A percentile compares a stretch with the other conserved stretches of the same genome.
phyloP scores from a whole-genome alignment of 805 yeast genomes.

The Groenewaldozyma salmanticensis region DNA sequence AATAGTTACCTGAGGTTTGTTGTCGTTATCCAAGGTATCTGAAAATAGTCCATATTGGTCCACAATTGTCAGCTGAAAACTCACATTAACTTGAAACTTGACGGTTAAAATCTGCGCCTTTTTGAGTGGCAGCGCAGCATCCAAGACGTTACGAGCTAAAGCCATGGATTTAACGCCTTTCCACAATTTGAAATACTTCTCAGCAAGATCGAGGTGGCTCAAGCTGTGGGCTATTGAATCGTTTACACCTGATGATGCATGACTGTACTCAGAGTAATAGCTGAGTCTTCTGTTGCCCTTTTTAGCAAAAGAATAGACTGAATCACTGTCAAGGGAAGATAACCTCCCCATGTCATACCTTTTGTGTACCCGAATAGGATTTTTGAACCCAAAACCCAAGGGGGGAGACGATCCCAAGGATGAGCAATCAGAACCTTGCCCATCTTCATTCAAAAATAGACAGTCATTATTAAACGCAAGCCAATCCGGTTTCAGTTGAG shows the following conservation, averaged over 20 bases:
- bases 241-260: too few relatives aligned
- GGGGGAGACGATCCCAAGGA: not conserved
- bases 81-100: not conserved
- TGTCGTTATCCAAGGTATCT: not conserved
- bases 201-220: too few relatives aligned
- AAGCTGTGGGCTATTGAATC: too few relatives aligned
- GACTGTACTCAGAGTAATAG: too few relatives aligned
- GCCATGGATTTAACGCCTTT: not conserved
- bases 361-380: too few relatives aligned
- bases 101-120: conserved; percentile 2
- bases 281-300: too few relatives aligned
- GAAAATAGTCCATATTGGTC: conserved; percentile 4
- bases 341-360: too few relatives aligned
- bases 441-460: too few relatives aligned
- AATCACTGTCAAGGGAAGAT: too few relatives aligned
- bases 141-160: not conserved
- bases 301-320: conserved; percentile 39
- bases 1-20: not conserved
- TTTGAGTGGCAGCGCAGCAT: conserved; percentile 1
- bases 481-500: not conserved
- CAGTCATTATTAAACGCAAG: too few relatives aligned
- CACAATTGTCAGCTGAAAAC: conserved; percentile 8
- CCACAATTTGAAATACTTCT: conserved; percentile 6
- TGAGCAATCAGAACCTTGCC: not conserved
- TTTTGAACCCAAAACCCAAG: too few relatives aligned